phyloP scores from a whole-genome alignment of 768 basidiomycete species.

The Boletus bicolor region DNA sequence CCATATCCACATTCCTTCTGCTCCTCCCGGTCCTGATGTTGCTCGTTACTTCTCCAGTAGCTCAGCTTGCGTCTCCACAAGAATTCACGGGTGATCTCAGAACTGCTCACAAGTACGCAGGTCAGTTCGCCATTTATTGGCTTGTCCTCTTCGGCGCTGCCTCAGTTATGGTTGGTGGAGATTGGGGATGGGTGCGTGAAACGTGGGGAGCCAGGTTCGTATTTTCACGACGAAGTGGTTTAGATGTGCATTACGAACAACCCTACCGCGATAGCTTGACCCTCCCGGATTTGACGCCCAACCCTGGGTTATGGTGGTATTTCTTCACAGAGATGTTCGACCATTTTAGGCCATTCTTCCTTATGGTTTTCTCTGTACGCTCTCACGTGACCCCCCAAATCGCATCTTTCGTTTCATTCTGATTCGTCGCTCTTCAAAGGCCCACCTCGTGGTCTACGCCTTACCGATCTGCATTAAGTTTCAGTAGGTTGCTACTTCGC shows the following conservation, averaged over 20 bases:
- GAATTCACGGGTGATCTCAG: slow-evolving; percentile 21
- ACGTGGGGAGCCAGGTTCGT: slow-evolving; percentile 84
- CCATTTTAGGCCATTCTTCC: slow-evolving; percentile 92
- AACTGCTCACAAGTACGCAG: slow-evolving; percentile 28
- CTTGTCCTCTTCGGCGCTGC: slow-evolving; percentile 40
- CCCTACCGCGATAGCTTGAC: slow-evolving; percentile 49
- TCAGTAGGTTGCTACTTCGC: slow-evolving; percentile 45
- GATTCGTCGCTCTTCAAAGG: slow-evolving; percentile 37
- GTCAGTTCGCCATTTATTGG: slow-evolving; percentile 53
- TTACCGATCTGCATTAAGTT: slow-evolving; percentile 86
- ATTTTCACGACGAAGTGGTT: neutral
- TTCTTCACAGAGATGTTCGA: slow-evolving; percentile 99
- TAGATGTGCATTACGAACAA: neutral
- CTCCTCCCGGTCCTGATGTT: slow-evolving; percentile 66
- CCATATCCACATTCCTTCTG: slow-evolving; percentile 66
- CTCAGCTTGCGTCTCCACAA: slow-evolving; percentile 63
- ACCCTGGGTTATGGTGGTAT: slow-evolving; percentile 97
- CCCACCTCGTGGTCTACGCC: slow-evolving; percentile 81
- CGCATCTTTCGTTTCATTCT: neutral
- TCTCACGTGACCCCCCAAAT: neutral
- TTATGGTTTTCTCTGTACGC: slow-evolving; percentile 88
- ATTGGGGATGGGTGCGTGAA: slow-evolving; percentile 64
- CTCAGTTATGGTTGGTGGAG: slow-evolving; percentile 57
- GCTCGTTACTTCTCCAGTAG: slow-evolving; percentile 56
- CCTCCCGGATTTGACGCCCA: slow-evolving; percentile 89